These are phyloP conservation scores for Podospora tetraspora DNA, from an alignment of 495 filamentous ascomycete genomes.

Conservation along the genomic window DNA sequence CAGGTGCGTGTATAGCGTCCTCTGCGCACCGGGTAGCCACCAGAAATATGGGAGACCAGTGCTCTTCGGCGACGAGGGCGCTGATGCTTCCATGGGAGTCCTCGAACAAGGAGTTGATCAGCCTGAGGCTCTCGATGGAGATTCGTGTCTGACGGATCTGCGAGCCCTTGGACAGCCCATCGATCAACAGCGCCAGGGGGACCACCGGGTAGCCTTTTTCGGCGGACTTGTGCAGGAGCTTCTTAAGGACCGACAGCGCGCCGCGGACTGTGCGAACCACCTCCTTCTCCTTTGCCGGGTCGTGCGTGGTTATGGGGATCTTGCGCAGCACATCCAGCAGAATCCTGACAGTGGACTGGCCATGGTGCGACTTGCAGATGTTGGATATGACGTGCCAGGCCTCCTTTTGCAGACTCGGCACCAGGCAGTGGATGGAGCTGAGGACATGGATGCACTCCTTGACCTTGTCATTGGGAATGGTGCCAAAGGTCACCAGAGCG, in stretches of 20 bases:
- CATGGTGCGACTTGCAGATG: constrained; percentile 73
- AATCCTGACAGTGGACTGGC: constrained; percentile 60
- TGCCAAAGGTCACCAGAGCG: constrained; percentile 70
- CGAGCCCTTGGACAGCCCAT: constrained; percentile 55
- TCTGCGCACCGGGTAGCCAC: constrained; percentile 41
- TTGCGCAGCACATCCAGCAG: constrained; percentile 58
- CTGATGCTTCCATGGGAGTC: constrained; percentile 39
- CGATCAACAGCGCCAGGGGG: constrained; percentile 50
- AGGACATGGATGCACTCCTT: constrained; percentile 69
- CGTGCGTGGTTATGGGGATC: constrained; percentile 37
- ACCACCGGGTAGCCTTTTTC: constrained; percentile 59
- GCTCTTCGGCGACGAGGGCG: constrained; percentile 45
- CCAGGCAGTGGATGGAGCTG: constrained; percentile 73
- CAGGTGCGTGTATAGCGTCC: constrained; percentile 29
- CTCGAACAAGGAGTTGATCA: constrained; percentile 48
- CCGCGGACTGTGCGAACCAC: constrained; percentile 56
- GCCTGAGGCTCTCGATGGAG: constrained; percentile 50
- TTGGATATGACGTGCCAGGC: constrained; percentile 74
- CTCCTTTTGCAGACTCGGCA: constrained; percentile 61
- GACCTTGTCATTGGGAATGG: constrained; percentile 64
- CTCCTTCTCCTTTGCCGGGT: constrained; percentile 50
- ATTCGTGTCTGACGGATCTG: constrained; percentile 47
- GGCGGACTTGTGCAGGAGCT: constrained; percentile 54
- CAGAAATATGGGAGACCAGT: constrained; percentile 48
- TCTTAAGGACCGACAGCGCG: constrained; percentile 62